Conservation (phyloP, 768 basidiomycete species). For the Asterophora lycoperdoides region DNA sequence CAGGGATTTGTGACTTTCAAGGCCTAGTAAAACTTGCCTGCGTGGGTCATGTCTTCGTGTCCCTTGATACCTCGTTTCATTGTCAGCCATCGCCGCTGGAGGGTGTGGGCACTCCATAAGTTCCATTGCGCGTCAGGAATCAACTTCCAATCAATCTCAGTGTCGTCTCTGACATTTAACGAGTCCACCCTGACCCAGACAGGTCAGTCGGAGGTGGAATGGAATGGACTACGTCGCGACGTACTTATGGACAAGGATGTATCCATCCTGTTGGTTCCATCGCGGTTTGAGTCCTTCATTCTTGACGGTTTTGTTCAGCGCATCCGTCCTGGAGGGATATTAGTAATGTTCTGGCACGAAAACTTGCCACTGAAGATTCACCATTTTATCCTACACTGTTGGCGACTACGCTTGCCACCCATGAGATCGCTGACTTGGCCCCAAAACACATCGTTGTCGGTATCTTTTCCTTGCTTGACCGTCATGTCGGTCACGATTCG, state of each 20-base stretch:
- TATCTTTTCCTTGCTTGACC: constrained; percentile 61
- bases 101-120: constrained; percentile 74
- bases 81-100: constrained; percentile 77
- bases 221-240: constrained; percentile 13
- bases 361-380: constrained; percentile 20
- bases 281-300: constrained; percentile 65
- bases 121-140: constrained; percentile 76
- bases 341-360: not conserved
- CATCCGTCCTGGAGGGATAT: constrained; percentile 58
- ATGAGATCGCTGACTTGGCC: constrained; percentile 70
- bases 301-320: constrained; percentile 66
- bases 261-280: constrained; percentile 75
- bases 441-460: constrained; percentile 84
- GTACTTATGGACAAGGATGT: constrained; percentile 79
- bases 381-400: constrained; percentile 90
- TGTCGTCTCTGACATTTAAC: constrained; percentile 71
- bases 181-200: constrained; percentile 58
- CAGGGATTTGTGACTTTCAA: not conserved
- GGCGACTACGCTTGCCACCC: constrained; percentile 70
- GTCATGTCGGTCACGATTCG: constrained; percentile 75
- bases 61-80: constrained; percentile 77
- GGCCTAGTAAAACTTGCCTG: constrained; percentile 41
- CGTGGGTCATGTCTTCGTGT: constrained; percentile 75
- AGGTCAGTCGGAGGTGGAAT: constrained; percentile 4
- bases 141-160: constrained; percentile 82